Conservation (phyloP, 1,284 basidiomycete species). For the Gyrodon tennesseensis region DNA sequence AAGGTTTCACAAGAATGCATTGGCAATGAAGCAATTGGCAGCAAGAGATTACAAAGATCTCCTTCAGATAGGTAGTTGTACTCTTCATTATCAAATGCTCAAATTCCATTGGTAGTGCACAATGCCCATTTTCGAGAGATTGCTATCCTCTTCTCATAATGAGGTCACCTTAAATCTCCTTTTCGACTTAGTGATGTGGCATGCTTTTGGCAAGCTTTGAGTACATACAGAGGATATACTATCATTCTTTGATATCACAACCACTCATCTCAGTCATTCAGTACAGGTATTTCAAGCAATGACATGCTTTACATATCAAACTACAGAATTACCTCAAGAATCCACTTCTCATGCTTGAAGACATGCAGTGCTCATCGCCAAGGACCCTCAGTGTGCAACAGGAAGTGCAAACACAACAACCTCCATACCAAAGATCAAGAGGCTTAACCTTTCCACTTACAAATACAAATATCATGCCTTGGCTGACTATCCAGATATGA, state of each 20-base stretch:
- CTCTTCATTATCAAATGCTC: not conserved
- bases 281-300: not conserved
- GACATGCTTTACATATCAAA: not conserved
- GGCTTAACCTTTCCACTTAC: conserved; percentile 36
- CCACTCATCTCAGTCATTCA: accelerated
- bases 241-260: not conserved
- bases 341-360: not conserved
- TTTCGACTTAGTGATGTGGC: conserved; percentile 39
- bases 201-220: conserved; percentile 40
- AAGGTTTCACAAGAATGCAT: too few species aligned
- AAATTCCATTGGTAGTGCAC: conserved; percentile 32
- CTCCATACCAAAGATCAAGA: conserved; percentile 1
- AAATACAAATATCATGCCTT: too few species aligned
- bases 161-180: conserved; percentile 6
- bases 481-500: too few species aligned
- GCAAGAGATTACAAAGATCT: too few species aligned
- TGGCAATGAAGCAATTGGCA: too few species aligned
- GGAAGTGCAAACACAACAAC: not conserved
- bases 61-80: conserved; percentile 38
- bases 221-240: conserved; percentile 34
- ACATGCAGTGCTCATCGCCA: not conserved
- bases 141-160: conserved; percentile 38
- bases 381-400: not conserved
- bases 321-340: conserved; percentile 6
- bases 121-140: conserved; percentile 43